Evolutionary conservation across 352 stramenopile genomes (phyloP).

Genomic region (Phytophthora pluvialis): DNA sequence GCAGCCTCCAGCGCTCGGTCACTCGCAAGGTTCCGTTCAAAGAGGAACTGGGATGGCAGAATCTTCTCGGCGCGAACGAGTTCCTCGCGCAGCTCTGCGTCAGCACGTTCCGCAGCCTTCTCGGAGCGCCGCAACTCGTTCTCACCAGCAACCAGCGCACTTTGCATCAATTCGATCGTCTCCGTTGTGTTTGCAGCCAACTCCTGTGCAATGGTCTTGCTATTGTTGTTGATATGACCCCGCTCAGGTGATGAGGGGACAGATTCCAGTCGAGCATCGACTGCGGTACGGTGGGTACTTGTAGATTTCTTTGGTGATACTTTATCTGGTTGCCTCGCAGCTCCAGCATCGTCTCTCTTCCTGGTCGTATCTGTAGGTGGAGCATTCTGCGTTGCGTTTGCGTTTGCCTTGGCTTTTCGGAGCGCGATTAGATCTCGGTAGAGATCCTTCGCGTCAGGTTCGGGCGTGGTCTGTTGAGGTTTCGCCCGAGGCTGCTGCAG

Average conservation of each 20-base stretch:
- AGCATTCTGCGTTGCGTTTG: slow-evolving; percentile 14
- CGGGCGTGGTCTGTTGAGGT: not conserved
- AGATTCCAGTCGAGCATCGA: slow-evolving; percentile 4
- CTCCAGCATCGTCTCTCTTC: not conserved
- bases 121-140: slow-evolving; percentile 33
- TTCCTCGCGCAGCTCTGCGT: slow-evolving; percentile 35
- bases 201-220: slow-evolving; percentile 10
- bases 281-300: not conserved
- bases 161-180: slow-evolving; percentile 31
- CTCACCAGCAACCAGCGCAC: slow-evolving; percentile 17
- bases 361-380: not conserved
- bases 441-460: slow-evolving; percentile 41
- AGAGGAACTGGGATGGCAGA: slow-evolving; percentile 60
- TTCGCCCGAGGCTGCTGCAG: slow-evolving; percentile 36
- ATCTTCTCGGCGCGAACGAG: slow-evolving; percentile 43
- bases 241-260: slow-evolving; percentile 12
- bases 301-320: slow-evolving; percentile 21
- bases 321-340: not conserved
- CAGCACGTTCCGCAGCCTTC: slow-evolving; percentile 35
- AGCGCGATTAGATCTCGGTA: slow-evolving; percentile 54
- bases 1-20: slow-evolving; percentile 54
- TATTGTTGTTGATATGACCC: slow-evolving; percentile 5
- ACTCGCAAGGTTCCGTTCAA: slow-evolving; percentile 58
- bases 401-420: slow-evolving; percentile 27
- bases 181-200: not conserved